Evolutionary conservation across 2,329 filamentous ascomycete species (phyloP).

Genomic region (Piedraia hortae): DNA sequence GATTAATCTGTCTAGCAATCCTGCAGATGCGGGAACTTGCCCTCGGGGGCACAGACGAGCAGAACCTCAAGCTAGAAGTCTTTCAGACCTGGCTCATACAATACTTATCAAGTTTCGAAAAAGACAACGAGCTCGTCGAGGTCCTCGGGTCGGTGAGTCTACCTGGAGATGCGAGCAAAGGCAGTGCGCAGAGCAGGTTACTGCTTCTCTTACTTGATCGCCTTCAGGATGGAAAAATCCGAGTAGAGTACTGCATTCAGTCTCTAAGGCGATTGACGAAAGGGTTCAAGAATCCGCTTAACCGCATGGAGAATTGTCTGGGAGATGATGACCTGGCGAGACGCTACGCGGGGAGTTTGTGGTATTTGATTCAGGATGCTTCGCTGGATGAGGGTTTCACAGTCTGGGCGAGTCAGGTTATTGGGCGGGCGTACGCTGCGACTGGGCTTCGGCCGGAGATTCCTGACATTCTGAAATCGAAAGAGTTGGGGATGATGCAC

Average conservation of each 20-base stretch:
- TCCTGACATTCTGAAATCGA: not conserved
- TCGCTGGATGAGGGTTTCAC: slow-evolving; percentile 15
- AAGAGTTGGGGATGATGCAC: not conserved
- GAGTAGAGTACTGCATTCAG: slow-evolving; percentile 34
- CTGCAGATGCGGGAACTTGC: slow-evolving; percentile 44
- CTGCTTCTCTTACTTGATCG: slow-evolving; percentile 59
- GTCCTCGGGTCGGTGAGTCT: slow-evolving; percentile 25
- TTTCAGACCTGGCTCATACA: slow-evolving; percentile 59
- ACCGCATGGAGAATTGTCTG: slow-evolving; percentile 37
- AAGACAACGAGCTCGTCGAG: slow-evolving; percentile 2
- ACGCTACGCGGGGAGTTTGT: slow-evolving; percentile 6
- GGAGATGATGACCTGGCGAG: slow-evolving; percentile 36
- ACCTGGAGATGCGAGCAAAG: slow-evolving; percentile 39
- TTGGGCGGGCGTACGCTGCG: slow-evolving; percentile 56
- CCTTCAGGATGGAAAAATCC: slow-evolving; percentile 16
- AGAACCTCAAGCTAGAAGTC: slow-evolving; percentile 46
- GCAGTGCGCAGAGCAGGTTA: slow-evolving; percentile 50
- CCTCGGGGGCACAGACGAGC: slow-evolving; percentile 3
- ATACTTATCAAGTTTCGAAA: slow-evolving; percentile 33
- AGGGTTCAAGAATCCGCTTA: slow-evolving; percentile 37
- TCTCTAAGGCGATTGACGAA: slow-evolving; percentile 48
- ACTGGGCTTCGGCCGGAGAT: slow-evolving; percentile 7
- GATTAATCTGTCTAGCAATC: slow-evolving; percentile 51
- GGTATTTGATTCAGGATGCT: slow-evolving; percentile 4
- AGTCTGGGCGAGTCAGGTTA: slow-evolving; percentile 58